Percentiles rank a stretch among this genome's conserved stretches.
phyloP scores from a whole-genome alignment of 2,329 filamentous ascomycete genomes.

The Phoma sp. region DNA sequence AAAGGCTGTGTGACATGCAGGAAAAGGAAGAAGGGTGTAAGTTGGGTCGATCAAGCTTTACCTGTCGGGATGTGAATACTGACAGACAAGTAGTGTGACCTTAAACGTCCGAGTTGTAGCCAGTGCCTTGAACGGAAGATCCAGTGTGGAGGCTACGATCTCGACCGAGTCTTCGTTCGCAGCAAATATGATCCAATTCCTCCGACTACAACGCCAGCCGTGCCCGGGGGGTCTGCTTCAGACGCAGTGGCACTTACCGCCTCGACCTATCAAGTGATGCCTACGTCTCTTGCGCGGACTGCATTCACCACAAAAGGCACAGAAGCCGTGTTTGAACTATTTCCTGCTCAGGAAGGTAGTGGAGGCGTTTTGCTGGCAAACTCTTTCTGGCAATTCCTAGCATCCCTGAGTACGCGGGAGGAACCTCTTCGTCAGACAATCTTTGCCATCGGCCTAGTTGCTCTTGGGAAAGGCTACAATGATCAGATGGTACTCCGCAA shows the following conservation, averaged over 20 bases:
- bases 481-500: conserved; percentile 25
- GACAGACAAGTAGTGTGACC: conserved; percentile 60
- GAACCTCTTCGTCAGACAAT: conserved; percentile 32
- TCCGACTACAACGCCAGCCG: neutral
- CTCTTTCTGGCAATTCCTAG: conserved; percentile 23
- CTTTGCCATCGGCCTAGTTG: conserved; percentile 33
- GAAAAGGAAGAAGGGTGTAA: conserved; percentile 62
- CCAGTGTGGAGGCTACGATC: conserved; percentile 68
- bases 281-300: conserved; percentile 22
- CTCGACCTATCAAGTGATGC: conserved; percentile 13
- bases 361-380: conserved; percentile 5
- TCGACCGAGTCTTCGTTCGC: conserved; percentile 66
- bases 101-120: conserved; percentile 64
- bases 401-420: conserved; percentile 27
- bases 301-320: conserved; percentile 32
- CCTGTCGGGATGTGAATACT: neutral
- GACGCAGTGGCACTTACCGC: conserved; percentile 6
- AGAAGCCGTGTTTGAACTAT: conserved; percentile 30
- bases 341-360: conserved; percentile 19
- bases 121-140: conserved; percentile 65
- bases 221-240: neutral
- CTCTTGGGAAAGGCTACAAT: conserved; percentile 25
- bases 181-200: conserved; percentile 14
- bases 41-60: conserved; percentile 20
- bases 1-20: conserved; percentile 43